These are phyloP conservation scores for Calonectria multiphialidica DNA, from an alignment of 2,329 filamentous ascomycete species.

Conservation along the genomic window DNA sequence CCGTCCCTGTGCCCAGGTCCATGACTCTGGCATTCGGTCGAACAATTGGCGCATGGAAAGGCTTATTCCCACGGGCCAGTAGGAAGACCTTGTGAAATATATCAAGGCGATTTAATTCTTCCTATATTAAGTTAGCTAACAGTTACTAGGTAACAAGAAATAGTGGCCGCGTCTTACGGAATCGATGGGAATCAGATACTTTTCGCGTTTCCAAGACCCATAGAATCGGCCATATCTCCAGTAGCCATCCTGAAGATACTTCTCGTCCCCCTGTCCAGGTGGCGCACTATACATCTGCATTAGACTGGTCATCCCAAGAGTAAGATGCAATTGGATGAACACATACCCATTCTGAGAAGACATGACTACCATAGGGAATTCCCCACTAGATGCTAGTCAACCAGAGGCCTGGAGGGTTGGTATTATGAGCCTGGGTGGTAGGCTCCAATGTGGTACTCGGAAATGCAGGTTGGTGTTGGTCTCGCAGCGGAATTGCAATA, in stretches of 20 bases:
- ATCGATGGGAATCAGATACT: slow-evolving; percentile 84
- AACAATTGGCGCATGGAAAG: slow-evolving; percentile 38
- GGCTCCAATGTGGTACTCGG: neutral
- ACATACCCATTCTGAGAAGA: slow-evolving; percentile 47
- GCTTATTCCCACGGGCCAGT: slow-evolving; percentile 66
- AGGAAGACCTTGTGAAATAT: slow-evolving; percentile 84
- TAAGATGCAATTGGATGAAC: slow-evolving; percentile 5
- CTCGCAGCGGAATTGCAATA: neutral
- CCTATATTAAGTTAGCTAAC: slow-evolving; percentile 54
- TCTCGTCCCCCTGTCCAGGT: slow-evolving; percentile 29
- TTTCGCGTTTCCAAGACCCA: slow-evolving; percentile 74
- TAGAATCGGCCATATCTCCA: slow-evolving; percentile 78
- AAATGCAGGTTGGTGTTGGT: neutral
- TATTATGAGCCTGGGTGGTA: neutral
- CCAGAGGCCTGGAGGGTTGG: neutral
- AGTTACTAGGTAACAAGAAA: neutral
- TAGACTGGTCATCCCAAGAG: slow-evolving; percentile 7
- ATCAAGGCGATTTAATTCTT: slow-evolving; percentile 83
- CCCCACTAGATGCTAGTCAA: neutral
- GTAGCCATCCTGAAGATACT: slow-evolving; percentile 43
- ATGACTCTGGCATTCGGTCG: slow-evolving; percentile 57
- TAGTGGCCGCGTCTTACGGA: slow-evolving; percentile 63
- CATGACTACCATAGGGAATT: slow-evolving; percentile 44
- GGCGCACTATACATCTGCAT: slow-evolving; percentile 30
- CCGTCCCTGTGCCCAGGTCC: slow-evolving; percentile 86